phyloP scores from a whole-genome alignment of 2,329 filamentous ascomycete species.

The Alternaria conjuncta region DNA sequence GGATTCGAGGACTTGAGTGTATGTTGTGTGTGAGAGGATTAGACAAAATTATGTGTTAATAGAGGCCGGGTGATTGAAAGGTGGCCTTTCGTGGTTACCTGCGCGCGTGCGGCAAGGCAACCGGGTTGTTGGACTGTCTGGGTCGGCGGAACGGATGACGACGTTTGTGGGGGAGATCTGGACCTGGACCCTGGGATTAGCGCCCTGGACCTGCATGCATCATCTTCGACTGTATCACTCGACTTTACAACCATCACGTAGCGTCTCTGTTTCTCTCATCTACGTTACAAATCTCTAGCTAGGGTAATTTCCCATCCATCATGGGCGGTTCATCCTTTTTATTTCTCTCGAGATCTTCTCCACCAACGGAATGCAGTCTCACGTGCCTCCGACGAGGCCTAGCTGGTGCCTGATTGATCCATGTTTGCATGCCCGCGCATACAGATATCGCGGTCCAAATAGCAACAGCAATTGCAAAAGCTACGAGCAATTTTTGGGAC shows the following conservation, averaged over 20 bases:
- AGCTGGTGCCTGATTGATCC: background rate
- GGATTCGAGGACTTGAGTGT: background rate
- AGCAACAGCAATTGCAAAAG: background rate
- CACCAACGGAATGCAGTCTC: background rate
- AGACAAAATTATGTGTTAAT: background rate
- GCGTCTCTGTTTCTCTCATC: background rate
- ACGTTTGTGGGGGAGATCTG: conserved; percentile 21
- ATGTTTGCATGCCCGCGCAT: too few relatives aligned
- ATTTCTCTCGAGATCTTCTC: background rate
- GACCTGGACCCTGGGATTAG: conserved; percentile 18
- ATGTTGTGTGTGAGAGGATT: background rate
- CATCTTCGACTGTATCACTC: background rate
- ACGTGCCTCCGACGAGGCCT: background rate
- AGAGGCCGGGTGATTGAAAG: background rate
- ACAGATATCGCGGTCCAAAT: background rate
- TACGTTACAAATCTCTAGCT: background rate
- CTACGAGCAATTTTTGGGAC: background rate
- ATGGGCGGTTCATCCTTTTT: background rate
- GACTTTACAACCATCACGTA: background rate
- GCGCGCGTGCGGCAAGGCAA: conserved; percentile 4
- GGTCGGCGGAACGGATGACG: conserved; percentile 21
- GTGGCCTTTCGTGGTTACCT: conserved; percentile 14
- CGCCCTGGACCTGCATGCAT: background rate
- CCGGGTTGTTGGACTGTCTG: conserved; percentile 1
- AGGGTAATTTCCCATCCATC: background rate